Conservation (phyloP, 1,284 basidiomycete species). For the Taiwanofungus camphoratus region DNA sequence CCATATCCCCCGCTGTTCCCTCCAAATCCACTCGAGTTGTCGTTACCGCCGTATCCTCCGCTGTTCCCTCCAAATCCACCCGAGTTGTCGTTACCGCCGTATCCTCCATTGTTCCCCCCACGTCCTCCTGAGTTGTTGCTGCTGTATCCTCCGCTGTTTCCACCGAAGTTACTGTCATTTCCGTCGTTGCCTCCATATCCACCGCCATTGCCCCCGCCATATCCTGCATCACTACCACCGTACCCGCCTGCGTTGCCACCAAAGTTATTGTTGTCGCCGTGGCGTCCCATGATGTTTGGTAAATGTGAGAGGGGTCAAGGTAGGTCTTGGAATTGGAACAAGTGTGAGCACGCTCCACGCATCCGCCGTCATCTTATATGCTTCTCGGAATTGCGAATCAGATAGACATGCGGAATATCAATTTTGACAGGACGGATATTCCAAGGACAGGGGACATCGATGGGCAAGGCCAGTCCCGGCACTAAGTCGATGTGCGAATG, state of each 20-base stretch:
- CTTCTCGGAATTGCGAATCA: neutral
- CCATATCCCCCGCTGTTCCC: conserved; percentile 11
- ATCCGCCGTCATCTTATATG: neutral
- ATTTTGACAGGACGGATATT: neutral
- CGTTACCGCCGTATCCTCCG: conserved; percentile 6
- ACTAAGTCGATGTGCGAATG: neutral
- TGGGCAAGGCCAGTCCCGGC: neutral
- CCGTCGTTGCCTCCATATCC: neutral
- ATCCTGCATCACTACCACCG: neutral
- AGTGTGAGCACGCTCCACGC: neutral
- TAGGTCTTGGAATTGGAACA: neutral
- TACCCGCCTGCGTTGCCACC: too few relatives aligned
- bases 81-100: conserved; percentile 7
- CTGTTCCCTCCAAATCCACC: conserved; percentile 1
- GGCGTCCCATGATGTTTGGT: neutral
- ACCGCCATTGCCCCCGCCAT: conserved; percentile 1
- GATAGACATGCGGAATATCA: neutral
- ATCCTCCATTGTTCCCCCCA: neutral
- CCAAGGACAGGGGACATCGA: neutral
- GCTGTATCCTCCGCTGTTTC: neutral
- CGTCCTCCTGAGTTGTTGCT: neutral
- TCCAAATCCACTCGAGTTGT: conserved; percentile 6
- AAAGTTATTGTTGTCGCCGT: neutral
- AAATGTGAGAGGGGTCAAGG: too few relatives aligned
- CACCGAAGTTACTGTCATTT: conserved; percentile 1